A percentile compares a stretch with the other conserved stretches of the same genome.
These are phyloP conservation scores for Cystobasidium pallidum DNA, from an alignment of 1,284 basidiomycete genomes.

Conservation along the genomic window DNA sequence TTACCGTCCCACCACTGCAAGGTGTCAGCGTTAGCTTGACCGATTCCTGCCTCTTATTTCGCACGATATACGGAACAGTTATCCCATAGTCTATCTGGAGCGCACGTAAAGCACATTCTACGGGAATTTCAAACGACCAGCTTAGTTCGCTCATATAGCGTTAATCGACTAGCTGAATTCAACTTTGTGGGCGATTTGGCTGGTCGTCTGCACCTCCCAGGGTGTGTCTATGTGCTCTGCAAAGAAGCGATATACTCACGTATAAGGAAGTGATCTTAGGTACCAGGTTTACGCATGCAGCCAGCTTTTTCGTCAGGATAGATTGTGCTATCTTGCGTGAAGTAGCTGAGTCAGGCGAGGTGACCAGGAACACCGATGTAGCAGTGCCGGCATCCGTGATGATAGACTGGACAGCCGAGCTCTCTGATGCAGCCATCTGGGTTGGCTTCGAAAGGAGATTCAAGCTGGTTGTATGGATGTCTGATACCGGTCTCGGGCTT, in stretches of 20 bases:
- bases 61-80: too few relatives aligned
- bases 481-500: too few relatives aligned
- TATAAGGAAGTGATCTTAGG: slow-evolving; percentile 32
- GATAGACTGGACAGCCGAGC: not conserved
- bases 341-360: slow-evolving; percentile 1
- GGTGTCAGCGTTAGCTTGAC: not conserved
- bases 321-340: slow-evolving; percentile 36
- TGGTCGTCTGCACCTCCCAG: too few relatives aligned
- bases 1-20: slow-evolving; percentile 43
- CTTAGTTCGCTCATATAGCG: too few relatives aligned
- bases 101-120: too few relatives aligned
- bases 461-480: too few relatives aligned
- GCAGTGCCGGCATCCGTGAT: not conserved
- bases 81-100: too few relatives aligned
- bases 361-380: slow-evolving; percentile 26
- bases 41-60: too few relatives aligned
- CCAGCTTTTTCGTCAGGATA: slow-evolving; percentile 31
- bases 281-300: slow-evolving; percentile 38
- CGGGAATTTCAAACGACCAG: too few relatives aligned
- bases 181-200: too few relatives aligned
- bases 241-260: not conserved
- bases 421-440: not conserved
- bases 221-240: too few relatives aligned
- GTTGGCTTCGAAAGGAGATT: not conserved
- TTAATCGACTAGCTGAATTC: too few relatives aligned